These are phyloP conservation scores for Aureobasidium namibiae DNA, from an alignment of 2,329 filamentous ascomycete genomes.

Conservation along the genomic window DNA sequence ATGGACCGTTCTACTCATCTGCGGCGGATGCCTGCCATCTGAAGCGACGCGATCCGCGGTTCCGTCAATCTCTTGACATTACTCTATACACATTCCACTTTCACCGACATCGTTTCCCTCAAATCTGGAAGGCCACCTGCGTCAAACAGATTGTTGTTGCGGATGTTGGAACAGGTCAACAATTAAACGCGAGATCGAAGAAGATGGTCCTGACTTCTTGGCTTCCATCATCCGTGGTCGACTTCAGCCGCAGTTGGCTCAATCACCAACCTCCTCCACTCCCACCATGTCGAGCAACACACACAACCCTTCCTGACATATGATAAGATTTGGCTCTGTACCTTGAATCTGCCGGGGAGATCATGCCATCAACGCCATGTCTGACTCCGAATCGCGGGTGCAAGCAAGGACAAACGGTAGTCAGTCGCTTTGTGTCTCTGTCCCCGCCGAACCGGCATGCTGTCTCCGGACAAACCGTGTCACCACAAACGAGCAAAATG, in stretches of 20 bases:
- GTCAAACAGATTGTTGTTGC: background rate
- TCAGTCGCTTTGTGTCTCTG: background rate
- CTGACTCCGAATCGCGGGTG: background rate
- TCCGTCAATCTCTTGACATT: background rate
- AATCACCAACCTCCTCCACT: background rate
- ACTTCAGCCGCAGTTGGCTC: background rate
- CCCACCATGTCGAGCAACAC: background rate
- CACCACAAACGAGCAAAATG: background rate
- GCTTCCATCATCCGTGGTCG: background rate
- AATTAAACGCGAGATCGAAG: background rate
- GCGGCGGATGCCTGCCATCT: conserved; percentile 1
- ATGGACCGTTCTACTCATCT: background rate
- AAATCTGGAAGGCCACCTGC: background rate
- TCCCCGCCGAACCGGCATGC: background rate
- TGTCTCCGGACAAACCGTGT: background rate
- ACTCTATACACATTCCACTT: background rate
- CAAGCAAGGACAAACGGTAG: conserved; percentile 6
- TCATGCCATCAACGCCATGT: background rate
- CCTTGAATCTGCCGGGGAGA: background rate
- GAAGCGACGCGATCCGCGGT: background rate
- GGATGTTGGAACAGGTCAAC: background rate
- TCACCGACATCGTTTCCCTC: background rate
- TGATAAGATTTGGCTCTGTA: background rate
- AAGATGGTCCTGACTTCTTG: background rate
- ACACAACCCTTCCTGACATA: background rate